Evolutionary conservation across 306 rosid species (phyloP).

Genomic region (Argentina anserina): DNA sequence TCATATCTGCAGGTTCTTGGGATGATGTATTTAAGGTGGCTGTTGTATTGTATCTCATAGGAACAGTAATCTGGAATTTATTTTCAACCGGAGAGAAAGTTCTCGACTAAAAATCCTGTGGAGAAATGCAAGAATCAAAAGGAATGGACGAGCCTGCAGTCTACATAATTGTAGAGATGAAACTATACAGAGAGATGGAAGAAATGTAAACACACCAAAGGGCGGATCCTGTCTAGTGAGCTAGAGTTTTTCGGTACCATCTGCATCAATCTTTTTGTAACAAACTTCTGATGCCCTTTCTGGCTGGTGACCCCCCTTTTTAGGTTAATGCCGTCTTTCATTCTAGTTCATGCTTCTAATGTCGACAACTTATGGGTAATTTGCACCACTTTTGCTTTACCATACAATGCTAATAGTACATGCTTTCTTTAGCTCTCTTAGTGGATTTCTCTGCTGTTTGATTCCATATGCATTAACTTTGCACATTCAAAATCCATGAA

Average conservation of each 20-base stretch:
- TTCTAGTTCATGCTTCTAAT: constrained; percentile 19
- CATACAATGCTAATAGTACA: constrained; percentile 1
- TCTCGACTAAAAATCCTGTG: constrained; percentile 44
- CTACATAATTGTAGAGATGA: not conserved
- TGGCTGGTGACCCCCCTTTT: constrained; percentile 26
- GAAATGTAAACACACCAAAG: constrained; percentile 22
- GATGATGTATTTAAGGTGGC: constrained; percentile 91
- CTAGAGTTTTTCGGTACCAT: constrained; percentile 9
- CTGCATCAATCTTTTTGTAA: constrained; percentile 26
- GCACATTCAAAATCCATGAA: not conserved
- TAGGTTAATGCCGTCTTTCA: constrained; percentile 21
- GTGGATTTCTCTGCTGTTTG: not conserved
- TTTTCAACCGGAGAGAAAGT: constrained; percentile 87
- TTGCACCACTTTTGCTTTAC: constrained; percentile 19
- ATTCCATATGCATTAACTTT: not conserved
- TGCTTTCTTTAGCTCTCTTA: not conserved
- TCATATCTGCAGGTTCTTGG: constrained; percentile 76
- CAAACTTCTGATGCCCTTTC: constrained; percentile 35
- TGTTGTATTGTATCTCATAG: constrained; percentile 64
- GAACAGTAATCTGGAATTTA: constrained; percentile 80
- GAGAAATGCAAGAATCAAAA: constrained; percentile 14
- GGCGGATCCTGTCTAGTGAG: constrained; percentile 11
- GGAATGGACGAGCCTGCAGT: constrained; percentile 19
- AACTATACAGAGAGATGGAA: constrained; percentile 18
- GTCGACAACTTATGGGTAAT: constrained; percentile 34